Evolutionary conservation across 176 grass and related monocot species (phyloP), one percentile per base, ranked within the genome.

Genomic region (Elymus sibiricus): DNA sequence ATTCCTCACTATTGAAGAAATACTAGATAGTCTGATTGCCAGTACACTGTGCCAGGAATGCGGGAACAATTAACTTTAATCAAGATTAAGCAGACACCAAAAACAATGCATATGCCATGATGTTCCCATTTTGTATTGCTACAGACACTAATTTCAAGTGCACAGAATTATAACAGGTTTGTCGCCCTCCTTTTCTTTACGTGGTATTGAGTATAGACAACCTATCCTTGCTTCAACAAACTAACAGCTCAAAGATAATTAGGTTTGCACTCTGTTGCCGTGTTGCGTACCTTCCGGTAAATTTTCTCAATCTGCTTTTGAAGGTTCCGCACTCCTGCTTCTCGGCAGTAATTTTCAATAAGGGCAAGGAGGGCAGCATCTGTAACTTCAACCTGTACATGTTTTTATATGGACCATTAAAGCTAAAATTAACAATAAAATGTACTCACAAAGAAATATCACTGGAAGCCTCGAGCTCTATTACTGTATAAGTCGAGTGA

Each of bases 231-330:
- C 26, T 79, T 24, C 24, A 86, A 82, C 49, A 53, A 60, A 8
- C 68, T 79, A 86, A 39, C 17, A 66, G 64, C 2, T 79, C 70
- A 70, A 64, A 89, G 19, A 80, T 86, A 22, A 87, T 86, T 74
- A 77, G 53, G 69, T 21, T 62, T 24, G 89, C 79, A 40, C 78
- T 76, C 37, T 26, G 66, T 78, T 35, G 47, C 56, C 19, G 19
- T 26, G 66, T 78, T 35, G 47, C 56, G 12, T 72, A 99, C 97
- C 97, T 99, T 99, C 53, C 97, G 90, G 85, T 99, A 99, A 89
- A 99, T 99, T 84, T 94, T 99, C 89, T 99, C 94, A 78, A 99
- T 96, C 70, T 96, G 92, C 70, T 96, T 99, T 91, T 99, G 94
- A 89, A 99, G 94, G 66, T 99, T 99, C 63, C 97, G 92, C 38